Evolutionary conservation across 352 stramenopile species (phyloP).

Genomic region (Globisporangium paroecandrum): DNA sequence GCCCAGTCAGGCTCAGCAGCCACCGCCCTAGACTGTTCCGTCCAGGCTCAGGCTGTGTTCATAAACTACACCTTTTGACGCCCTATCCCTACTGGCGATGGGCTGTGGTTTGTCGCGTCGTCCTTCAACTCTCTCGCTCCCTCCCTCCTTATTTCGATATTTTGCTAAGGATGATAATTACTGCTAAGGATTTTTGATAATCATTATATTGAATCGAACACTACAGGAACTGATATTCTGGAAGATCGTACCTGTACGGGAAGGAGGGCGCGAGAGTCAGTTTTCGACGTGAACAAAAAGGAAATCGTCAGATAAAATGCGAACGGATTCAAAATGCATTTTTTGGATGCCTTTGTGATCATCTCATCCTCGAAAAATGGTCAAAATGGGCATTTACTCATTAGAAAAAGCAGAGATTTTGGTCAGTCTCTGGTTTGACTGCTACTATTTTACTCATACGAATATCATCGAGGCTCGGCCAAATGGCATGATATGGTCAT

Average conservation of each 20-base stretch:
- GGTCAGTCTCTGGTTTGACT: too few species aligned
- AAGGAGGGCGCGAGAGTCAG: background rate
- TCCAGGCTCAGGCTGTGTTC: background rate
- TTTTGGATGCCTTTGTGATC: background rate
- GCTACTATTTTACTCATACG: too few species aligned
- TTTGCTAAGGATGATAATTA: background rate
- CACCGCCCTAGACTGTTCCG: too few species aligned
- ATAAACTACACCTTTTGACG: background rate
- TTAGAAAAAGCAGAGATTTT: too few species aligned
- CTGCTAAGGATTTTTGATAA: accelerated
- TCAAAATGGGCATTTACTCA: too few species aligned
- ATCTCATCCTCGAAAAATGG: too few species aligned
- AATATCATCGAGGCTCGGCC: too few species aligned
- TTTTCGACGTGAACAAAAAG: background rate
- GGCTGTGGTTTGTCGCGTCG: background rate
- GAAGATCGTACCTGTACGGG: background rate
- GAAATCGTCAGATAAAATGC: background rate
- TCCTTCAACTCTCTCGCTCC: conserved; percentile 2
- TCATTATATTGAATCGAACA: background rate
- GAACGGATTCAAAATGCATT: background rate
- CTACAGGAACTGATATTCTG: background rate
- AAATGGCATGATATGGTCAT: background rate
- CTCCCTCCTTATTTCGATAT: background rate
- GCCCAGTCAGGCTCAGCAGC: background rate
- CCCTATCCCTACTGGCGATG: conserved; percentile 1